Percentiles rank a stretch among this genome's conserved stretches.
These are phyloP conservation scores for Rutstroemia sp. DNA, from an alignment of 2,329 filamentous ascomycete genomes.

Conservation along the genomic window DNA sequence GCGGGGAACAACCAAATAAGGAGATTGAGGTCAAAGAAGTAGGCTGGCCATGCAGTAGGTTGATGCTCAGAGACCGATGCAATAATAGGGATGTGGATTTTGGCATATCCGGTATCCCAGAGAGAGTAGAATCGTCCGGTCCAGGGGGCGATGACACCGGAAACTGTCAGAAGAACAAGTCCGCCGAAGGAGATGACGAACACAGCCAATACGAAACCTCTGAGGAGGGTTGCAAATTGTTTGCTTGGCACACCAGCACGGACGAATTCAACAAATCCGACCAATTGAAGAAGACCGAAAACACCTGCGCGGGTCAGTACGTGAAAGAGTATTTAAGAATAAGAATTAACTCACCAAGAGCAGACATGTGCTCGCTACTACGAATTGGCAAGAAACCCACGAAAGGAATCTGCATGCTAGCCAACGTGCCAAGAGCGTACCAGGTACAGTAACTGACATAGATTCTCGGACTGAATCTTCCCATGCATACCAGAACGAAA, in stretches of 20 bases:
- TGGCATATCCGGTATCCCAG: constrained; percentile 97
- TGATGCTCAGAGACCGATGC: constrained; percentile 99
- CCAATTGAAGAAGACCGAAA: constrained; percentile 89
- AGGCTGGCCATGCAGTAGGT: constrained; percentile 96
- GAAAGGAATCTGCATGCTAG: constrained; percentile 99
- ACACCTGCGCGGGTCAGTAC: constrained; percentile 51
- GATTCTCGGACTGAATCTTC: constrained; percentile 83
- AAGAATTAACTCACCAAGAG: constrained; percentile 57
- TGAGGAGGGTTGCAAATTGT: constrained; percentile 88
- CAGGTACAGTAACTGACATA: constrained; percentile 98
- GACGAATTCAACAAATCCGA: constrained; percentile 87
- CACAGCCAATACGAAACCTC: constrained; percentile 64
- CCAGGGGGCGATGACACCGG: constrained; percentile 94
- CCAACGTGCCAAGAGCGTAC: constrained; percentile 92
- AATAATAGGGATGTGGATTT: constrained; percentile 99
- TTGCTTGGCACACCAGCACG: constrained; percentile 81
- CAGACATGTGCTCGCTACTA: constrained; percentile 98
- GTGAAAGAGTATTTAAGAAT: constrained; percentile 8
- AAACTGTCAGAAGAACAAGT: constrained; percentile 79
- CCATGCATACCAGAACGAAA: constrained; percentile 94
- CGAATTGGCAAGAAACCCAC: constrained; percentile 94
- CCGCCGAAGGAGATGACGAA: constrained; percentile 67
- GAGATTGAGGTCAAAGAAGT: constrained; percentile 98
- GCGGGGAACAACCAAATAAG: constrained; percentile 99
- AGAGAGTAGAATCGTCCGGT: constrained; percentile 98